phyloP scores from a whole-genome alignment of 148 eudicot species.

The Chenopodium album region DNA sequence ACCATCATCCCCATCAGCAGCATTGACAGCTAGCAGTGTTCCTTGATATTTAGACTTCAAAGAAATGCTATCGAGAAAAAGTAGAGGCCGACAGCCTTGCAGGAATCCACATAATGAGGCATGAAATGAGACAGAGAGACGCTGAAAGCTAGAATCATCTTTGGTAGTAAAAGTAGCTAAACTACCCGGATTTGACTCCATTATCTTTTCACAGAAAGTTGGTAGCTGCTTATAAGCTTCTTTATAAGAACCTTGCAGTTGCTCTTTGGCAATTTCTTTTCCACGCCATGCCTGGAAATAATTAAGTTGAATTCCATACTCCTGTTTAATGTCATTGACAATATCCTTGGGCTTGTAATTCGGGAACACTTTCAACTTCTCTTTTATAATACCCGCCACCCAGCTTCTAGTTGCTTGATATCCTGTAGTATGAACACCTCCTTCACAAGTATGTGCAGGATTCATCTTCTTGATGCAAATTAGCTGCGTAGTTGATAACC shows the following conservation, averaged over 20 bases:
- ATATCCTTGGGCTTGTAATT: conserved; percentile 96
- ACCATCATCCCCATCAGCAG: conserved; percentile 88
- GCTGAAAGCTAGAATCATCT: conserved; percentile 86
- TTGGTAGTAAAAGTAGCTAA: conserved; percentile 89
- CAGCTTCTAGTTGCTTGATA: conserved; percentile 92
- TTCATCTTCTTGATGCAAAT: conserved; percentile 94
- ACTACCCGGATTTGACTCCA: conserved; percentile 97
- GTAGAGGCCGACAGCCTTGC: conserved; percentile 86
- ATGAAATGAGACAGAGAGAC: conserved; percentile 84
- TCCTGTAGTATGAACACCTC: conserved; percentile 57
- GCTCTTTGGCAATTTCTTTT: conserved; percentile 95
- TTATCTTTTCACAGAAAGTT: conserved; percentile 70
- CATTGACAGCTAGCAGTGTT: conserved; percentile 79
- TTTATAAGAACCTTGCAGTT: conserved; percentile 95
- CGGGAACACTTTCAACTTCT: conserved; percentile 70
- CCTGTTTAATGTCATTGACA: conserved; percentile 80
- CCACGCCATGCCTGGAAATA: conserved; percentile 98
- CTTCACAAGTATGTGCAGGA: conserved; percentile 82
- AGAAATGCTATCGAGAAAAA: conserved; percentile 78
- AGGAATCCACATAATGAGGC: conserved; percentile 79
- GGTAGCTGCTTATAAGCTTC: conserved; percentile 90
- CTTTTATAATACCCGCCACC: conserved; percentile 93
- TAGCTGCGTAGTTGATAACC: conserved; percentile 80
- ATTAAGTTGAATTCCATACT: conserved; percentile 84
- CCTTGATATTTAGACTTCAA: conserved; percentile 94